phyloP scores from a whole-genome alignment of 2,329 filamentous ascomycete species.

The Byssochlamys sp. region DNA sequence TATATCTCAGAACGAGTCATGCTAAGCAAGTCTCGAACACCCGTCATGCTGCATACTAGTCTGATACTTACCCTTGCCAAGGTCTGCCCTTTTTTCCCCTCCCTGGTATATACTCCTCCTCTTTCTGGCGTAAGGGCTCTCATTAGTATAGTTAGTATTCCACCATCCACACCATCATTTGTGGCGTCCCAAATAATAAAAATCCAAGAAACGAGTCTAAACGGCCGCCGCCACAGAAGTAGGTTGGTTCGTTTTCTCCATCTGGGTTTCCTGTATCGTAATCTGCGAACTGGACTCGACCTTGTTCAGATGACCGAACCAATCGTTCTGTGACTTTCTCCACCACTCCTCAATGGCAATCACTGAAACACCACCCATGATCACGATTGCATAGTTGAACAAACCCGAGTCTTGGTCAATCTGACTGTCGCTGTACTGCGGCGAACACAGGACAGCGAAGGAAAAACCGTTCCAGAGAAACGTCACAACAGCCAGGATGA shows the following conservation, averaged over 20 bases:
- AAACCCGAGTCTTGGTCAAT: slow-evolving; percentile 14
- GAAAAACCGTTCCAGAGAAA: slow-evolving; percentile 40
- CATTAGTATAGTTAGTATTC: not conserved
- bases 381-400: slow-evolving; percentile 32
- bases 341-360: slow-evolving; percentile 32
- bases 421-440: slow-evolving; percentile 21
- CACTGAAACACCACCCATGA: slow-evolving; percentile 35
- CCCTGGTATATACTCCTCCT: not conserved
- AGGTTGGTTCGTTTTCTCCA: not conserved
- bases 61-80: not conserved
- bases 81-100: not conserved
- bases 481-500: slow-evolving; percentile 34
- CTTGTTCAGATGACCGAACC: slow-evolving; percentile 13
- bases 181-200: not conserved
- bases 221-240: not conserved
- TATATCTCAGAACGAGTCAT: slow-evolving; percentile 11
- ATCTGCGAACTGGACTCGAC: not conserved
- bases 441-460: slow-evolving; percentile 36
- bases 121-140: not conserved
- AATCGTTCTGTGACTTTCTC: slow-evolving; percentile 22
- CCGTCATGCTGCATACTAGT: slow-evolving; percentile 4
- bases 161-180: no score
- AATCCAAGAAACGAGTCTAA: not conserved
- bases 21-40: slow-evolving; percentile 5
- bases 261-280: not conserved